A percentile compares a stretch with the other conserved stretches of the same genome.
phyloP scores from a whole-genome alignment of 441 rosid genomes.

The Biscutella auriculata region DNA sequence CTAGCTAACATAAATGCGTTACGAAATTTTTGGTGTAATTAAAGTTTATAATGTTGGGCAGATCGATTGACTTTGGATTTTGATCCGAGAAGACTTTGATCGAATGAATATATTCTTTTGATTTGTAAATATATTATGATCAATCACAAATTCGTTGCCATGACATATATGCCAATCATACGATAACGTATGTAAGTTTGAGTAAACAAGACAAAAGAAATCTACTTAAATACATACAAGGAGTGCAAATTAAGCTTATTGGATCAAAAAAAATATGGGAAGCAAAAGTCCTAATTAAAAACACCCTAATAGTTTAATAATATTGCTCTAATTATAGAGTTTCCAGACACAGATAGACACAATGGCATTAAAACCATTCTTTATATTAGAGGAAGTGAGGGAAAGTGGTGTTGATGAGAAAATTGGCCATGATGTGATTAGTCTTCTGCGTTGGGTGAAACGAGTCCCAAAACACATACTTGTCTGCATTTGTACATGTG shows the following conservation, averaged over 20 bases:
- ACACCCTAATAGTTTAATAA: background rate
- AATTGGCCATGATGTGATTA: constrained; percentile 32
- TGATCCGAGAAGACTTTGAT: too few relatives aligned
- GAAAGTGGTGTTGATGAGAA: constrained; percentile 27
- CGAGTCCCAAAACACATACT: constrained; percentile 63
- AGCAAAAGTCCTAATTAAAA: background rate
- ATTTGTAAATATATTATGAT: too few relatives aligned
- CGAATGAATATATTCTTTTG: too few relatives aligned
- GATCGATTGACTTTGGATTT: too few relatives aligned
- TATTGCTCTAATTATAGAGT: background rate
- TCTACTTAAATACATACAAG: constrained; percentile 8
- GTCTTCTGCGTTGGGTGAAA: constrained; percentile 64
- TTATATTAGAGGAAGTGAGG: constrained; percentile 24
- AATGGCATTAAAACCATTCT: background rate
- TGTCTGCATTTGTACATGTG: constrained; percentile 40
- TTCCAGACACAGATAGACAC: background rate
- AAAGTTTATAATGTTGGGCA: too few relatives aligned
- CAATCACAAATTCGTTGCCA: too few relatives aligned
- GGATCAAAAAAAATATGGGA: constrained; percentile 16
- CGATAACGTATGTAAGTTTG: too few relatives aligned
- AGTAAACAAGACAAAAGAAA: background rate
- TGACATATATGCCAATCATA: too few relatives aligned
- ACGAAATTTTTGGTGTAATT: too few relatives aligned
- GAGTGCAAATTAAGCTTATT: background rate
- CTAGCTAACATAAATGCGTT: too few relatives aligned